Base-by-base conservation (phyloP, 164 flowering plant species). In the Warburgia ugandensis region DNA sequence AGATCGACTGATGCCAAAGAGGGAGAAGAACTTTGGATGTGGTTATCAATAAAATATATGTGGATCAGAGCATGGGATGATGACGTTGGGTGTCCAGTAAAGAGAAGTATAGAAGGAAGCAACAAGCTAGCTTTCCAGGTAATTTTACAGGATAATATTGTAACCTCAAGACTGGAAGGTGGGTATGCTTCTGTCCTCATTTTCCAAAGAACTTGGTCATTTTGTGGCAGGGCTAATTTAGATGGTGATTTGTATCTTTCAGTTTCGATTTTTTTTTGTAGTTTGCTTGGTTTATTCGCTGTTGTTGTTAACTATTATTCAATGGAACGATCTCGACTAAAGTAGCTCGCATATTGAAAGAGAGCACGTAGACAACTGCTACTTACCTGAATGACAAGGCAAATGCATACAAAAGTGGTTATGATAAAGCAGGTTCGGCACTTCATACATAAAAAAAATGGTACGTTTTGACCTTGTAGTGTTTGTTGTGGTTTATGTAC, bases 1-100 rank as follows among this genome's bases (percentile, higher is more conserved):
- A 65, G 55, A 61, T 55, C 13, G 62, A 68, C 39, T 61, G 64
- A 63, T 39, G 41, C 43, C 23, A 1, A 5, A 0, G 19, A 2
- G 32, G 13, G 25, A 28, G 45, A 20, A 27, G 0, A 3, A n/a
- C 11, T 3, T 8, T 5, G 32, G 37, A 17, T 26, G 12, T 38
- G 26, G 41, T 32, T 41, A 31, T 17, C 48, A 30, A 33, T 45
- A 33, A 43, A n/a, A 13, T 20, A 8, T 26, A 45, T 9, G 26
- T 21, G 29, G 45, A 38, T 21, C 17, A 14, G 47, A 37, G 41
- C 57, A 45, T 32, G 29, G 35, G 27, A 38, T 22, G 55, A 48
- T 46, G 45, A 21, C 41, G 27, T 6, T 25, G 16, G 16, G 41
- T 16, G 27, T 29, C 33, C 6, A 16, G 45, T 21, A 41, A 48